phyloP scores from a whole-genome alignment of 2,329 filamentous ascomycete genomes.

The Colletotrichum brevisporum region DNA sequence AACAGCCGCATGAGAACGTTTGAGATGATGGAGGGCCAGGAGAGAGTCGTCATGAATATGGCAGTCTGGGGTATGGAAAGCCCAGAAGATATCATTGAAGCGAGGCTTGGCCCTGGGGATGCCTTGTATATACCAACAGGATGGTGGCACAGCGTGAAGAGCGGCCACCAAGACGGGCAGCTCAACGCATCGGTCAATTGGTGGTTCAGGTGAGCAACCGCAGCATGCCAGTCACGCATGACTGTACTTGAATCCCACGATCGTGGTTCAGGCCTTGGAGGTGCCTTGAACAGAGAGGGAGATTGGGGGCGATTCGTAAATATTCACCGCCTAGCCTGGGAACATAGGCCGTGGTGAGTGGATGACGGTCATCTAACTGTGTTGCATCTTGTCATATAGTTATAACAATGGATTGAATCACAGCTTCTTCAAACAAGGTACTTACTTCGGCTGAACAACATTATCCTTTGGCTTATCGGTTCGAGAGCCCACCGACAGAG shows the following conservation, averaged over 20 bases:
- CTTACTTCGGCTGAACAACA: too few species aligned
- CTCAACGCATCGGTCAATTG: slow-evolving; percentile 61
- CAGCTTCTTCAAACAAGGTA: too few species aligned
- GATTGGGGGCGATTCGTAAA: too few species aligned
- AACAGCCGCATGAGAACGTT: slow-evolving; percentile 75
- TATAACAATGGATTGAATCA: too few species aligned
- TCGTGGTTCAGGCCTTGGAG: too few species aligned
- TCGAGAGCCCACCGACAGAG: neutral
- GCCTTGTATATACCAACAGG: slow-evolving; percentile 80
- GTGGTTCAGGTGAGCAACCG: slow-evolving; percentile 57
- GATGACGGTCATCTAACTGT: too few species aligned
- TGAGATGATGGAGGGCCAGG: slow-evolving; percentile 92
- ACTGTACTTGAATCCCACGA: neutral
- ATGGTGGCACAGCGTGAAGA: slow-evolving; percentile 64
- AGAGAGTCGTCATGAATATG: slow-evolving; percentile 75
- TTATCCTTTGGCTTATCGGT: too few species aligned
- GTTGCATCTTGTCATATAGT: too few species aligned
- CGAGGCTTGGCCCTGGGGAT: slow-evolving; percentile 74
- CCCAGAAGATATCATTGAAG: slow-evolving; percentile 62
- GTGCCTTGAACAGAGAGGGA: too few species aligned
- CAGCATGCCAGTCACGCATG: neutral
- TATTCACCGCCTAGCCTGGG: too few species aligned
- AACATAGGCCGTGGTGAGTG: too few species aligned
- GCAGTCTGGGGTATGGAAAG: slow-evolving; percentile 74
- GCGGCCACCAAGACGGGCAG: slow-evolving; percentile 49